phyloP scores from a whole-genome alignment of 148 eudicot species.

The Cornus suecica region DNA sequence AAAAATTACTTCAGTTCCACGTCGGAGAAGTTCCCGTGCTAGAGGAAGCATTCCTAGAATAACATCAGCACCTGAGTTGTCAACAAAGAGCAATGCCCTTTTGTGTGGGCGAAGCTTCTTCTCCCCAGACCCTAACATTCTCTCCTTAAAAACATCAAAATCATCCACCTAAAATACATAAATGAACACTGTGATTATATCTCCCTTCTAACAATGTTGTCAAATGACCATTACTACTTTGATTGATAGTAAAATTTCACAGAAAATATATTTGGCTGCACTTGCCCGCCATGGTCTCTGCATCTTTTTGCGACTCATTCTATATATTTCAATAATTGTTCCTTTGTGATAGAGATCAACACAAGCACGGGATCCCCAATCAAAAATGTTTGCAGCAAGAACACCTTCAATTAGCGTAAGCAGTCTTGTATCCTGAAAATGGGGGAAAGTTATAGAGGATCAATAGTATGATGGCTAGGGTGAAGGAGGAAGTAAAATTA shows the following conservation, averaged over 20 bases:
- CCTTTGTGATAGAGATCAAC: conserved; percentile 98
- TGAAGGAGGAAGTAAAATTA: neutral
- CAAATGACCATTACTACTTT: neutral
- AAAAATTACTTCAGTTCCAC: conserved; percentile 80
- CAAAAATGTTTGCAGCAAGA: conserved; percentile 98
- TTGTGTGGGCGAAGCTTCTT: conserved; percentile 59
- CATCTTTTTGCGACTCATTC: conserved; percentile 99
- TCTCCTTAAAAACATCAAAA: conserved; percentile 78
- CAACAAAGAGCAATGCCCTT: conserved; percentile 91
- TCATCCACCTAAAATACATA: conserved; percentile 74
- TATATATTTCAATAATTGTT: conserved; percentile 92
- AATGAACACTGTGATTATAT: conserved; percentile 7
- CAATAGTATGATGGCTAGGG: neutral
- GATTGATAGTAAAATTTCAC: too few species aligned
- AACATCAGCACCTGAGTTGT: conserved; percentile 91
- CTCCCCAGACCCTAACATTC: conserved; percentile 66
- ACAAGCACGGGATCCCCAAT: conserved; percentile 99
- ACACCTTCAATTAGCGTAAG: conserved; percentile 92
- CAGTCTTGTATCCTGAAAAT: conserved; percentile 67
- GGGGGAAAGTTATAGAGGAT: conserved; percentile 13
- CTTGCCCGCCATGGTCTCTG: conserved; percentile 96
- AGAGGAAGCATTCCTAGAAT: conserved; percentile 95
- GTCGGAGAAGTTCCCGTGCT: conserved; percentile 91
- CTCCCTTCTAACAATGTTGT: neutral
- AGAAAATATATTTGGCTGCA: neutral